A percentile compares a stretch with the other conserved stretches of the same genome.
These are phyloP conservation scores for Penicillium goetzii DNA, from an alignment of 495 filamentous ascomycete genomes.

Conservation along the genomic window DNA sequence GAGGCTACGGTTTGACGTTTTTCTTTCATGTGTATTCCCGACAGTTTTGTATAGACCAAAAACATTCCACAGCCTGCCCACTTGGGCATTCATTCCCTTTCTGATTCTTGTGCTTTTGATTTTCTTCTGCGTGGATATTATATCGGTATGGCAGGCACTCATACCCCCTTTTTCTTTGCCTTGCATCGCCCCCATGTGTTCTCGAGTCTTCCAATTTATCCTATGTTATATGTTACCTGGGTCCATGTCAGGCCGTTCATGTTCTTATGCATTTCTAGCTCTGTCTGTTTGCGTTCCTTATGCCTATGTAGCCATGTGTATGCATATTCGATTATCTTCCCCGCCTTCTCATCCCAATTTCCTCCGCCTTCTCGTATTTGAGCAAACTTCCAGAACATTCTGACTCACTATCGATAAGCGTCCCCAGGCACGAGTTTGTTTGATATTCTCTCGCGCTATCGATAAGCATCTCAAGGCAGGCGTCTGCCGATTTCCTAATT, in stretches of 20 bases:
- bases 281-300: background rate
- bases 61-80: background rate
- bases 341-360: no score
- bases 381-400: background rate
- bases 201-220: background rate
- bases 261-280: background rate
- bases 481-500: background rate
- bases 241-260: background rate
- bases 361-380: background rate
- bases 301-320: constrained; percentile 12
- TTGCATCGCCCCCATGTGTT: background rate
- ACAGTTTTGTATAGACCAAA: constrained; percentile 21
- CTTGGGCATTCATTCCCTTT: background rate
- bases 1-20: constrained; percentile 6
- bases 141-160: constrained; percentile 3
- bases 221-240: background rate
- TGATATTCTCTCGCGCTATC: background rate
- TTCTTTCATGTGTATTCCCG: background rate
- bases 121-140: background rate
- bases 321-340: constrained; percentile 5
- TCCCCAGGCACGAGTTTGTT: background rate
- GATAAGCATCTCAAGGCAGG: background rate
- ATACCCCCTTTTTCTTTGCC: constrained; percentile 4
- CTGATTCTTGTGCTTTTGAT: constrained; percentile 1
- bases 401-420: background rate